phyloP scores from a whole-genome alignment of 2,329 filamentous ascomycete genomes.

The Raffaelea albimanens region DNA sequence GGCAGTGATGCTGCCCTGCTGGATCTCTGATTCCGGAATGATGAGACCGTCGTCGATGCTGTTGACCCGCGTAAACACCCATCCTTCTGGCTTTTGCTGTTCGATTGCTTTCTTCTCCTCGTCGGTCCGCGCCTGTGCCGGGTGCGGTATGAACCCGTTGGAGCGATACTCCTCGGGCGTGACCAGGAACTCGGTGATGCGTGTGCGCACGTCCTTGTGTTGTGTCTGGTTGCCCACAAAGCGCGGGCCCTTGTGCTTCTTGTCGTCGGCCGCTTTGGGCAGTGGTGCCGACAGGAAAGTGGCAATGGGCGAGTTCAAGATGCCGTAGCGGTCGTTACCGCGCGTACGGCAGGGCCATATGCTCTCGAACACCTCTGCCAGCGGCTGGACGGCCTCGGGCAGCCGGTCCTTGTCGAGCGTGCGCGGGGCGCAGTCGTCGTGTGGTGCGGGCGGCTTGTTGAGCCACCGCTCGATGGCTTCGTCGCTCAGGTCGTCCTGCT shows the following conservation, averaged over 20 bases:
- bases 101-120: conserved; percentile 44
- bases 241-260: conserved; percentile 34
- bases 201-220: conserved; percentile 67
- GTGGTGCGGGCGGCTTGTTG: conserved; percentile 15
- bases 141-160: conserved; percentile 79
- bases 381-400: conserved; percentile 47
- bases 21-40: conserved; percentile 59
- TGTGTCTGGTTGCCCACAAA: conserved; percentile 47
- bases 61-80: conserved; percentile 70
- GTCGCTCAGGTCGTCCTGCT: conserved; percentile 20
- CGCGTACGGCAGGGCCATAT: conserved; percentile 84
- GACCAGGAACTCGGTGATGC: conserved; percentile 71
- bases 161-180: conserved; percentile 65
- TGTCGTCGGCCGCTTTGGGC: conserved; percentile 60
- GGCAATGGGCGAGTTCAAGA: conserved; percentile 78
- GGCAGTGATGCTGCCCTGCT: conserved; percentile 73
- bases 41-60: conserved; percentile 52
- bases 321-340: conserved; percentile 68
- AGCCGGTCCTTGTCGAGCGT: conserved; percentile 40
- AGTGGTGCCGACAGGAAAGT: conserved; percentile 71
- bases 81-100: conserved; percentile 50
- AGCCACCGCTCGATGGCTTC: conserved; percentile 22
- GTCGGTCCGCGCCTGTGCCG: conserved; percentile 53
- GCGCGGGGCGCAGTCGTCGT: conserved; percentile 50
- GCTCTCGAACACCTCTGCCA: conserved; percentile 76